Evolutionary conservation across 2,329 filamentous ascomycete genomes (phyloP), one percentile per base, ranked within the genome.

Genomic region (Cytospora paraplurivora): DNA sequence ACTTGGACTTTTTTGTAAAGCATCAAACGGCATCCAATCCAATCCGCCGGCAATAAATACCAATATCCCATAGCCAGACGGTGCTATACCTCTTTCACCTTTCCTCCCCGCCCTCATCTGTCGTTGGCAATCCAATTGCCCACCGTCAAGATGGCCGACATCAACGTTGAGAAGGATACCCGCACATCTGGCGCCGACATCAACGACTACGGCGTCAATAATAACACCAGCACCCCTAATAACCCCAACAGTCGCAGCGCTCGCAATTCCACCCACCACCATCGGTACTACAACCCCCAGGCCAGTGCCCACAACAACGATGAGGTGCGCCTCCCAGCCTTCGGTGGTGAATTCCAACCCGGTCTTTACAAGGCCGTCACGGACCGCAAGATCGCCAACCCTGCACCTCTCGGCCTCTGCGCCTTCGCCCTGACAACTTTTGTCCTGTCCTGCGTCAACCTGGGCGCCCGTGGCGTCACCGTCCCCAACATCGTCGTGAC

Each of bases 341-440:
- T 90, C 71, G 89, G 88, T 68, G 88, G 88, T 78, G 87, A 88
- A 71, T 87, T 91, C 76, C 88, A 92, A 76, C 88, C 89, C 58
- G 88, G 88, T 77, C 75, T 82, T 52, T 85, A 88, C 81, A 86
- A 83, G 76, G 79, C 86, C 10, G 78, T 79, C 59, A 84, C 86
- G 76, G 82, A 85, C 73, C 87, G 88, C 77, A 89, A 90, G 79
- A 86, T 93, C 75, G 91, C 84, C 79, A 93, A 93, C 77, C 91
- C 91, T 5, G 90, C 88, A 59, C 91, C 90, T 35, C 82, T 93
- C 47, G 91, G 91, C 67, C 85, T 94, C 56, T 85, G 81, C 66
- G 91, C 89, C 73, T 94, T 94, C 79, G 91, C 91, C 67, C 81
- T 94, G 72, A 94, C 91, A 60, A 94, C 91, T 13, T 94, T 94